These are phyloP conservation scores for Kitagawia praeruptora DNA, from an alignment of 129 eudicot species.

Conservation along the genomic window DNA sequence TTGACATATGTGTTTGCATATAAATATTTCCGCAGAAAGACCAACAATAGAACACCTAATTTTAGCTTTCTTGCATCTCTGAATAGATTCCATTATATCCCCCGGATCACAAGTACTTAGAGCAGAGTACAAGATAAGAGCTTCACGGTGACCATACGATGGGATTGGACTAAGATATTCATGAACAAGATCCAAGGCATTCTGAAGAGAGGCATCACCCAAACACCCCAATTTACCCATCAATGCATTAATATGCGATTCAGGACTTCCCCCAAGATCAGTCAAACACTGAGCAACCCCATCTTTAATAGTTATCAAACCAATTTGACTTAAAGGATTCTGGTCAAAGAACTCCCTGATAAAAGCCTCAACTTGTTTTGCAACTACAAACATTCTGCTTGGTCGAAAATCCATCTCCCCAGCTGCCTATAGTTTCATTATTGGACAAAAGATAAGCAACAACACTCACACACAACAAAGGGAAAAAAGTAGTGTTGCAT, in stretches of 20 bases:
- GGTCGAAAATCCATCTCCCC: slow-evolving; percentile 87
- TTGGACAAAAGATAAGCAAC: slow-evolving; percentile 7
- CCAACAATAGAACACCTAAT: slow-evolving; percentile 96
- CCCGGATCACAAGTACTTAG: slow-evolving; percentile 96
- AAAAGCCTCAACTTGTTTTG: slow-evolving; percentile 91
- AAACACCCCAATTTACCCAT: slow-evolving; percentile 85
- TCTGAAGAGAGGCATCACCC: slow-evolving; percentile 91
- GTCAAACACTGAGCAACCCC: slow-evolving; percentile 88
- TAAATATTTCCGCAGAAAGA: slow-evolving; percentile 86
- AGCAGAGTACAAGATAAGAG: slow-evolving; percentile 75
- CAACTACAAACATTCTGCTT: slow-evolving; percentile 84
- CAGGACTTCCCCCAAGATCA: slow-evolving; percentile 97
- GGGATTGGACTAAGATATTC: slow-evolving; percentile 73
- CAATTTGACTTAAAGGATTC: slow-evolving; percentile 90
- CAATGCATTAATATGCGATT: slow-evolving; percentile 83
- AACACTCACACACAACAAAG: not conserved
- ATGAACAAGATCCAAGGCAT: slow-evolving; percentile 85
- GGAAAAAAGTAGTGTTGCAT: not conserved
- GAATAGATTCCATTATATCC: slow-evolving; percentile 79
- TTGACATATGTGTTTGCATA: slow-evolving; percentile 82
- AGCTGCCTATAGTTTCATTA: slow-evolving; percentile 55
- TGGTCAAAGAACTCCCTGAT: slow-evolving; percentile 93
- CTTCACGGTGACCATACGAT: slow-evolving; percentile 94
- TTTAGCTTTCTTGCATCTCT: slow-evolving; percentile 77
- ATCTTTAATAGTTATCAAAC: slow-evolving; percentile 68